Evolutionary conservation across 495 filamentous ascomycete genomes (phyloP).

Genomic region (Hypoxylon rickii): DNA sequence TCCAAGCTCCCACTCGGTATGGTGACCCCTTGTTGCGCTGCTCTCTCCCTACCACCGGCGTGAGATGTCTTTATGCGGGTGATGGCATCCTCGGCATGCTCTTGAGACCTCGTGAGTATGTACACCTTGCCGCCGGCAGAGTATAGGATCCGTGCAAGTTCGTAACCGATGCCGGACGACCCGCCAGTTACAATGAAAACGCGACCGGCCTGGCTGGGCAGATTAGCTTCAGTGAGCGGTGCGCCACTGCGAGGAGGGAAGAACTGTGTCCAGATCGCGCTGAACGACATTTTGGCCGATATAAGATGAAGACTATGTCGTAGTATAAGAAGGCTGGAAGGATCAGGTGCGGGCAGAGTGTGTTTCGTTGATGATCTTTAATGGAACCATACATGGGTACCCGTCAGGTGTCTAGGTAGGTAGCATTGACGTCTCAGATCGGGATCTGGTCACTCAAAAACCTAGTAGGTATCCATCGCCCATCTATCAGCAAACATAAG

Average conservation of each 20-base stretch:
- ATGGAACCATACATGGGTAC: too few species aligned
- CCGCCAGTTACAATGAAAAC: constrained; percentile 54
- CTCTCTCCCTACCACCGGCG: constrained; percentile 31
- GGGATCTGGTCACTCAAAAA: too few species aligned
- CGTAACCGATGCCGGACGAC: constrained; percentile 48
- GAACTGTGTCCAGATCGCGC: constrained; percentile 32
- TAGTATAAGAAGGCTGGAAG: too few species aligned
- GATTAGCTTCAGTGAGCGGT: constrained; percentile 30
- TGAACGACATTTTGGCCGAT: constrained; percentile 3
- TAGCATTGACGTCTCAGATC: too few species aligned
- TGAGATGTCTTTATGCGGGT: constrained; percentile 35
- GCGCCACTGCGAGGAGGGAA: constrained; percentile 36
- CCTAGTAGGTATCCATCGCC: too few species aligned
- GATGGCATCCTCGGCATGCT: constrained; percentile 32
- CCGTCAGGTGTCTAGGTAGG: too few species aligned
- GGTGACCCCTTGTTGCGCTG: background rate
- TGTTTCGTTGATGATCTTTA: too few species aligned
- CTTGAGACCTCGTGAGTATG: constrained; percentile 48
- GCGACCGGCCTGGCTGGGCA: constrained; percentile 32
- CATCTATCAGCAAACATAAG: too few species aligned
- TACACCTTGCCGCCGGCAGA: constrained; percentile 49
- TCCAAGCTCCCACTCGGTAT: constrained; percentile 19
- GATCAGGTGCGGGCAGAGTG: too few species aligned
- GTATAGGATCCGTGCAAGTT: constrained; percentile 50
- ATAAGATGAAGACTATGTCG: too few species aligned